Conservation (phyloP, 2,329 filamentous ascomycete genomes). For the Trichoderma brevicompactum region DNA sequence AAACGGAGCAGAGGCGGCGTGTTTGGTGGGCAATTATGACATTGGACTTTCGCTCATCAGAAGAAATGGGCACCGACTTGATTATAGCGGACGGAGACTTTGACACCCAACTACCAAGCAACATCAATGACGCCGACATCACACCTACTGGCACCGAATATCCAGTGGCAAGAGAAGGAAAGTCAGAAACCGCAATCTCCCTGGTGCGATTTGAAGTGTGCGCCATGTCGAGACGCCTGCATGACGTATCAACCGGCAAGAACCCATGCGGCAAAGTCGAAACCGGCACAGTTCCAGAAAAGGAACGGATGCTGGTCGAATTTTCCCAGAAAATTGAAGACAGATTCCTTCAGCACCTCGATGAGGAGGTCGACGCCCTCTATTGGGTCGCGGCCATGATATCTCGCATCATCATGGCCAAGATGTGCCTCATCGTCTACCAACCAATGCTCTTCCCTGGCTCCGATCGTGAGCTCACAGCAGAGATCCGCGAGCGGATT, state of each 20-base stretch:
- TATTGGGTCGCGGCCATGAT: constrained; percentile 72
- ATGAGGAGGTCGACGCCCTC: constrained; percentile 55
- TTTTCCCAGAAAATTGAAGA: constrained; percentile 59
- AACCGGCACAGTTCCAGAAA: constrained; percentile 41
- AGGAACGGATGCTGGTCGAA: constrained; percentile 54
- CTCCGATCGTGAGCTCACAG: constrained; percentile 58
- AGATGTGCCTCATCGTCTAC: constrained; percentile 77
- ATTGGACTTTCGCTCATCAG: constrained; percentile 59
- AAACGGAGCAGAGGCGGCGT: constrained; percentile 63
- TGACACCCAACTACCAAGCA: constrained; percentile 55
- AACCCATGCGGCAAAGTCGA: constrained; percentile 39
- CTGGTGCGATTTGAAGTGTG: constrained; percentile 59
- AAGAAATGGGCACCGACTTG: constrained; percentile 57
- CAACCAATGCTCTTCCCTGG: constrained; percentile 70
- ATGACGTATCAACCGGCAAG: constrained; percentile 42
- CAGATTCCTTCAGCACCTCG: constrained; percentile 57
- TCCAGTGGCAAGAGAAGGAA: constrained; percentile 54
- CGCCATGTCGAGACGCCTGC: constrained; percentile 43
- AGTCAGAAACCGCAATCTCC: constrained; percentile 56
- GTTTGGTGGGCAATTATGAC: constrained; percentile 65
- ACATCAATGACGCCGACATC: constrained; percentile 56
- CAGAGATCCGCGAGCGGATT: constrained; percentile 68
- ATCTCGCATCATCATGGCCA: constrained; percentile 72
- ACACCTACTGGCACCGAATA: constrained; percentile 51
- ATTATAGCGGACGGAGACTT: constrained; percentile 48